Base-by-base conservation (phyloP, 441 rosid species). In the Hura crepitans region DNA sequence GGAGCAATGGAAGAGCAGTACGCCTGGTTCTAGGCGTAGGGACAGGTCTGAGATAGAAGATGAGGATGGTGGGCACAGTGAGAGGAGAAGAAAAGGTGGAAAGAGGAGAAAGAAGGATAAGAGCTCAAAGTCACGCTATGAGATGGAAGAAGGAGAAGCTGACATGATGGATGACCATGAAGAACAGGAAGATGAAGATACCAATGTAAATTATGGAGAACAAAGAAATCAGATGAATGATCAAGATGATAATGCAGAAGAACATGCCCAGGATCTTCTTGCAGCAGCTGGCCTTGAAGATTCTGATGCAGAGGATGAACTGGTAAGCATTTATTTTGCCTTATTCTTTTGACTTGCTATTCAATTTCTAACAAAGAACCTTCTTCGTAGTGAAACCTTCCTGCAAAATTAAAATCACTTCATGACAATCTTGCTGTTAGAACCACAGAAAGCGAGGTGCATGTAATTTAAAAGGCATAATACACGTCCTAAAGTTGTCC, bases 221-320 rank as follows among this genome's bases (percentile, higher is more conserved):
- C 82, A 84, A 25, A 72, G 76, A 12, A 72, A 69, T 70, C 80
- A 68, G 61, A 81, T 76, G 67, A 79, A 74, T 75, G 88, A 90
- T 75, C 85, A 80, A 35, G 88, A 80, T 57, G 90, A 83, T 6
- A 85, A 81, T 55, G 82, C 68, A 25, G 97, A 82, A 74, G 97
- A 85, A 73, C 80, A 89, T 76, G 88, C 95, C 69, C 93, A 89
- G 76, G 92, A 87, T 72, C 83, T 77, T 77, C 96, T 91, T 63
- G 96, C 93, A 66, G 97, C 99, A 49, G 97, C 99, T 9, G 98
- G 97, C 42, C 96, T 96, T 45, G 96, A 92, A 85, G 99, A 96
- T 79, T 89, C 93, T 60, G 97, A 93, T 75, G 87, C 83, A 64
- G 97, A 90, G 70, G 94, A 89, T 84, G 97, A 78, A 77, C 81